Conservation (phyloP, 2,329 filamentous ascomycete genomes). For the Parastagonospora nodorum region DNA sequence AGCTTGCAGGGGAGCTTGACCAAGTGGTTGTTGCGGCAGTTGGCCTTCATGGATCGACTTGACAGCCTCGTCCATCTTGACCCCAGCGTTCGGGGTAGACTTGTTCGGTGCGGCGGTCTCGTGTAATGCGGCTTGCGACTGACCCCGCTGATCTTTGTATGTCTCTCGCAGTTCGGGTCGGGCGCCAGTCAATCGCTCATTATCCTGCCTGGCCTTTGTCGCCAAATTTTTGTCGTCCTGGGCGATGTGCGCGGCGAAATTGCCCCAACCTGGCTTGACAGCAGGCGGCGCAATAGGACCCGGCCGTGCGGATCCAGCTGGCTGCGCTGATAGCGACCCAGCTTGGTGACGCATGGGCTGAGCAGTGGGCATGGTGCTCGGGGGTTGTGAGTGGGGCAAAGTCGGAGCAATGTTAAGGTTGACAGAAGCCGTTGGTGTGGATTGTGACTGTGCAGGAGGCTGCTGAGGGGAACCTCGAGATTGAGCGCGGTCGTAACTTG, state of each 20-base stretch:
- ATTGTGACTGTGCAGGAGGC: constrained; percentile 31
- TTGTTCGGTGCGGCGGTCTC: constrained; percentile 26
- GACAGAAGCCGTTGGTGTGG: constrained; percentile 30
- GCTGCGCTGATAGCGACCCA: constrained; percentile 16
- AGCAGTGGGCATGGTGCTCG: constrained; percentile 20
- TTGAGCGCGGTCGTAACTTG: constrained; percentile 60
- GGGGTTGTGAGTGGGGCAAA: constrained; percentile 17
- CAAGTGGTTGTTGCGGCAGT: constrained; percentile 8
- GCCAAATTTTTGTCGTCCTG: constrained; percentile 33
- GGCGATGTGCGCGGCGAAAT: constrained; percentile 36
- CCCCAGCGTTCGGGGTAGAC: constrained; percentile 8
- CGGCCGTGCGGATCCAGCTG: constrained; percentile 18
- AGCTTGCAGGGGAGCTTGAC: constrained; percentile 7
- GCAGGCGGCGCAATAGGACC: constrained; percentile 38
- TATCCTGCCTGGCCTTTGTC: constrained; percentile 32
- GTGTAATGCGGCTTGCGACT: constrained; percentile 37
- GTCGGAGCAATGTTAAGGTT: constrained; percentile 26
- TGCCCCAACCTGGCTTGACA: constrained; percentile 36
- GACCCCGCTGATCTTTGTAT: constrained; percentile 37
- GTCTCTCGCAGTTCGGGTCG: constrained; percentile 41
- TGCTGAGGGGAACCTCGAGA: constrained; percentile 43
- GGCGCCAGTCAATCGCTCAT: constrained; percentile 34
- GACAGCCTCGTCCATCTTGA: constrained; percentile 33
- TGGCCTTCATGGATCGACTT: constrained; percentile 30
- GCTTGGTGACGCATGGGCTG: constrained; percentile 29